Base-by-base conservation (phyloP, 441 rosid genomes). In the Erysimum cheiri region DNA sequence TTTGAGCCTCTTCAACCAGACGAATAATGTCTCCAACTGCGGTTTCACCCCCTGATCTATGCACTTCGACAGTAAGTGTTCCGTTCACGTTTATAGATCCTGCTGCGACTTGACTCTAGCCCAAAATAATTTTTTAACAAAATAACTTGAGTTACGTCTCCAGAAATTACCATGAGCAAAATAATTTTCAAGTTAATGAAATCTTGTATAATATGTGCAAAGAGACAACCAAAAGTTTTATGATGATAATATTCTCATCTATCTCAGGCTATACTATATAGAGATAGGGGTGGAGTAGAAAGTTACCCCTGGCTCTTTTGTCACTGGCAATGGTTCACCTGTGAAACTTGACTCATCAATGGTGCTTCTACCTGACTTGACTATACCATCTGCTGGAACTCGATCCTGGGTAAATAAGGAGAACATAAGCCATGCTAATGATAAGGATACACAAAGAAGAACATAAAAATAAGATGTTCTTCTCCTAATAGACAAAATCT, bases 11-110 rank as follows among this genome's bases (percentile, higher is more conserved):
- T 84, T 94, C 98, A 72, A 94, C 98, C 78, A 94, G 69, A 56
- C 91, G 93, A 75, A 91, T 87, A 69, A 94, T 90, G 81, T 90
- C 96, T 60, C 89, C 96, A 54, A 94, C 85, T 52, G 93, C 85
- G 81, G 98, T 94, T 84, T 94, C 97, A 37, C 97, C 97, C 67
- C 98, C 98, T 61, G 98, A 88, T 80, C 97, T 87, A 74, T 70
- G 82, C 70, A 91, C 96, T 87, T 91, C 97, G 54, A 90, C 84
- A 6, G 92, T 94, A 55, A 94, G 93, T 70, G 96, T 84, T 69
- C 98, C 98, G 80, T 91, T 94, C 43, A 94, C 88, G 80, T 94
- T 94, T 81, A 94, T 85, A 73, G 94, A 90, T 76, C 99, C 98
- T 41, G 96, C 99, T 31, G 91, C 92, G 64, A 92, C 94, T 85